These are phyloP conservation scores for Choiromyces venosus DNA, from an alignment of 495 filamentous ascomycete genomes.

Conservation along the genomic window DNA sequence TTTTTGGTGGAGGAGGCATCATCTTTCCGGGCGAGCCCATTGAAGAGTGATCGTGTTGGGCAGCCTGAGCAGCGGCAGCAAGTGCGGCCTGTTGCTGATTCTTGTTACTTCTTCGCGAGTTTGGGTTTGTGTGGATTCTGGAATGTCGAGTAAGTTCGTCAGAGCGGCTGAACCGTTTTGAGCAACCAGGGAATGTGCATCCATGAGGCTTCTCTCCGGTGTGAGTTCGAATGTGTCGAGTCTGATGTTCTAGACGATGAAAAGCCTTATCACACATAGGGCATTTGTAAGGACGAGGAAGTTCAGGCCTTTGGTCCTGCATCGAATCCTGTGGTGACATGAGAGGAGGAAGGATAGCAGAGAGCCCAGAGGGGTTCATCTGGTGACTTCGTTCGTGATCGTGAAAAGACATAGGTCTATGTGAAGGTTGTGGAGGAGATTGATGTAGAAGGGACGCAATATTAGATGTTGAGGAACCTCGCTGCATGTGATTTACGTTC, in stretches of 20 bases:
- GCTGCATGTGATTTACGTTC: constrained; percentile 37
- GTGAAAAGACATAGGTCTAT: constrained; percentile 35
- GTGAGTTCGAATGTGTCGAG: constrained; percentile 93
- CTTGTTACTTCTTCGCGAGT: constrained; percentile 91
- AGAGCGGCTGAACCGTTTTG: constrained; percentile 93
- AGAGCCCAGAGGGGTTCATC: constrained; percentile 25
- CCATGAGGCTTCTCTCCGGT: constrained; percentile 98
- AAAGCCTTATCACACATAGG: constrained; percentile 98
- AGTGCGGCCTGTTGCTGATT: constrained; percentile 59
- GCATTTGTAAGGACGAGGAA: constrained; percentile 96
- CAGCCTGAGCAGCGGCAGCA: constrained; percentile 49
- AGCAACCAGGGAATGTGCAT: constrained; percentile 90
- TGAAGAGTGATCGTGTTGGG: constrained; percentile 44
- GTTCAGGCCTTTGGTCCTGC: constrained; percentile 52
- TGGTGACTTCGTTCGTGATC: constrained; percentile 34
- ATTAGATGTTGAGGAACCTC: constrained; percentile 31
- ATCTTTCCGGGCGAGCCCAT: constrained; percentile 54
- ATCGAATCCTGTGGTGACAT: constrained; percentile 35
- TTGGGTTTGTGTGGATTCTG: constrained; percentile 97
- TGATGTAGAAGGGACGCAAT: constrained; percentile 34
- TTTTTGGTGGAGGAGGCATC: constrained; percentile 74
- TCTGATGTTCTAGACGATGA: constrained; percentile 97
- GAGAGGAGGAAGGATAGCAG: constrained; percentile 27
- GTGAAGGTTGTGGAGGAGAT: constrained; percentile 23
- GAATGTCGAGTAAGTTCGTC: constrained; percentile 96